Evolutionary conservation across 371 early-diverging fungal species (phyloP).

Genomic region (Aphelidium insulamus): DNA sequence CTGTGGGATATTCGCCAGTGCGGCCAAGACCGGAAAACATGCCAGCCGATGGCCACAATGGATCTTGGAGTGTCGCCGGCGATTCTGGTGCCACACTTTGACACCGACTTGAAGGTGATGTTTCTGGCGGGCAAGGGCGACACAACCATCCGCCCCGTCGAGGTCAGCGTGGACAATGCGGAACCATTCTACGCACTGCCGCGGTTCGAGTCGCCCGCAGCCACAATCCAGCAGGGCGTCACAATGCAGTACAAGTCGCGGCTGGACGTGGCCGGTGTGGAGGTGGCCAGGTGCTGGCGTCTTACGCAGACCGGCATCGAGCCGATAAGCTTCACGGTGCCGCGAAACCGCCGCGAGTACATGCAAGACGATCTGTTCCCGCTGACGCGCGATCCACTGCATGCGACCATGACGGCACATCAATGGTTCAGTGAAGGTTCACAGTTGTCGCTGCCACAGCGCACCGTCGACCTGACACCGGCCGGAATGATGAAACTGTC

Average conservation of each 20-base stretch:
- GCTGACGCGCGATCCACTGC: slow-evolving; percentile 27
- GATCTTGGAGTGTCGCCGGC: slow-evolving; percentile 50
- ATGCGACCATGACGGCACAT: slow-evolving; percentile 18
- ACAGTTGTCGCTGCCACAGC: slow-evolving; percentile 6
- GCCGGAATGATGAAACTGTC: slow-evolving; percentile 10
- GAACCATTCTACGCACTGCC: slow-evolving; percentile 20
- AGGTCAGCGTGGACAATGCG: slow-evolving; percentile 8
- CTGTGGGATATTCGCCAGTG: too few relatives aligned
- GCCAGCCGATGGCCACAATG: slow-evolving; percentile 12
- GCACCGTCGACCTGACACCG: slow-evolving; percentile 6
- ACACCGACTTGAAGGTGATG: slow-evolving; percentile 34
- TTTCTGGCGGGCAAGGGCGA: slow-evolving; percentile 34
- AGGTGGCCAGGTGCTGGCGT: slow-evolving; percentile 39
- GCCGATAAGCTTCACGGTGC: slow-evolving; percentile 40
- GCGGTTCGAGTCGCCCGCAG: slow-evolving; percentile 29
- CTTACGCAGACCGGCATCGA: slow-evolving; percentile 39
- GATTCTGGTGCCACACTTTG: slow-evolving; percentile 36
- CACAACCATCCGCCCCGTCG: slow-evolving; percentile 16
- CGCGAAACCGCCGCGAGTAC: slow-evolving; percentile 48
- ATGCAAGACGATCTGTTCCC: slow-evolving; percentile 74
- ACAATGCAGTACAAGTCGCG: slow-evolving; percentile 33
- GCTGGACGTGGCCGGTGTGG: slow-evolving; percentile 36
- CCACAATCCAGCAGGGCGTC: slow-evolving; percentile 37
- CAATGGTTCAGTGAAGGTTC: slow-evolving; percentile 21
- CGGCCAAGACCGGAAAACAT: too few relatives aligned